Evolutionary conservation across 2,329 filamentous ascomycete species (phyloP), one percentile per base, ranked within the genome.

Genomic region (Capronia americana): DNA sequence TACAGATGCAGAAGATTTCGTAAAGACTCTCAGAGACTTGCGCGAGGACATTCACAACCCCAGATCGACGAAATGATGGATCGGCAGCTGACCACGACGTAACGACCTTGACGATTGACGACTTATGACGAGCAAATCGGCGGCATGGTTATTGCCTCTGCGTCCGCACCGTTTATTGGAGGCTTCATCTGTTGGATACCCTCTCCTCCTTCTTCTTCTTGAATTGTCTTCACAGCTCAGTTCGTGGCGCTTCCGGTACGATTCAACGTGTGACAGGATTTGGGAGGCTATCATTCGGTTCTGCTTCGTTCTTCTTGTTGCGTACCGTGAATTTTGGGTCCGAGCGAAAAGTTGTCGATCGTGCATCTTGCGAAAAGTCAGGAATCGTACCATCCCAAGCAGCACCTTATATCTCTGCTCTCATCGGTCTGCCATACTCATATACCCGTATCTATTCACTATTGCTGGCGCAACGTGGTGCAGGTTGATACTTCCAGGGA

Each of bases 1-100:
- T 30, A 54, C 66, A 81, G 80, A 82, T 72, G 78, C 79, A 5
- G 74, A 76, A 23, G 72, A 68, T 7, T 82, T 82, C 64, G 61
- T 78, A 23, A 70, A 75, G 10, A 74, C 70, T 1, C 76, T 82
- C 55, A 64, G 73, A 5, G 72, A 76, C 32, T 71, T 79, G 24
- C 55, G 66, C 57, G 69, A 68, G 61, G 68, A 70, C n/a, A 57
- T 68, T 60, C 65, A 65, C 34, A 62, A 48, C 23, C 62, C 51
- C 20, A 60, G 48, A 28, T 17, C 57, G 51, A n/a, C 51, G 50
- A 55, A 63, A 32, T 66, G 57, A 64, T 23, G 32, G 24, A 53
- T 50, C 61, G 44, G 30, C 54, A 38, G 59, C 38, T 28, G 24
- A 24, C 54, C n/a, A 64, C 62, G 65, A 67, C 57, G 17, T 67